These are phyloP conservation scores for Oryza glumipatula DNA, from an alignment of 176 grass and related monocot genomes.

Conservation along the genomic window DNA sequence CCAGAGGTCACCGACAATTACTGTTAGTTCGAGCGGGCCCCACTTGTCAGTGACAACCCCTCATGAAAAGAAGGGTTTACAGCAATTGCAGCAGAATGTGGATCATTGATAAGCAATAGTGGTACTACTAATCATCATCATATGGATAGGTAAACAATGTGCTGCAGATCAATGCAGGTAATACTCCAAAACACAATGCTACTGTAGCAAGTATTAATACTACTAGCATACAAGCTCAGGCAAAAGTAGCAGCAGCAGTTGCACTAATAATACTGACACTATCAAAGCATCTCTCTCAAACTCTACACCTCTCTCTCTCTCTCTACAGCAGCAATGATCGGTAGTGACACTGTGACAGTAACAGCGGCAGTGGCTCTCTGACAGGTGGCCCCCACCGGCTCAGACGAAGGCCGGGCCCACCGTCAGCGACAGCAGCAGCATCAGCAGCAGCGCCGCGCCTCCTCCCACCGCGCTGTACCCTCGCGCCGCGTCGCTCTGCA, in stretches of 20 bases:
- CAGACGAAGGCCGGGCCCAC: slow-evolving; percentile 23
- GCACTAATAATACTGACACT: not conserved
- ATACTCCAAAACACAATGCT: not conserved
- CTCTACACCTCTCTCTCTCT: not conserved
- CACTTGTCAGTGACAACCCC: not conserved
- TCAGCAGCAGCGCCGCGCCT: not conserved
- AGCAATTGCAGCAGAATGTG: not conserved
- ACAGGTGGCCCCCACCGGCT: not conserved
- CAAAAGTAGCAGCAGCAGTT: too few relatives aligned
- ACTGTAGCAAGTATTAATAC: not conserved
- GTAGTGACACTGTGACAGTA: not conserved
- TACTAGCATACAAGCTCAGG: too few relatives aligned
- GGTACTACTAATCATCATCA: not conserved
- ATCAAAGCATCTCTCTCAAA: not conserved
- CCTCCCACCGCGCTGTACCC: not conserved
- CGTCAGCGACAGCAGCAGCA: slow-evolving; percentile 22
- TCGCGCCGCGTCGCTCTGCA: slow-evolving; percentile 43
- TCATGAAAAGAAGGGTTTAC: not conserved
- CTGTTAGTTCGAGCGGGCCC: not conserved
- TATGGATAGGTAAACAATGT: not conserved
- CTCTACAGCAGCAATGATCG: not conserved
- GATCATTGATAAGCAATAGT: not conserved
- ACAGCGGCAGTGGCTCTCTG: slow-evolving; percentile 1
- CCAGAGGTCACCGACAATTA: not conserved
- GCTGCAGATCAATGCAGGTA: not conserved